Percentiles rank a stretch among this genome's conserved stretches.
These are phyloP conservation scores for Globisporangium acanthophoron DNA, from an alignment of 352 stramenopile species.

Conservation along the genomic window DNA sequence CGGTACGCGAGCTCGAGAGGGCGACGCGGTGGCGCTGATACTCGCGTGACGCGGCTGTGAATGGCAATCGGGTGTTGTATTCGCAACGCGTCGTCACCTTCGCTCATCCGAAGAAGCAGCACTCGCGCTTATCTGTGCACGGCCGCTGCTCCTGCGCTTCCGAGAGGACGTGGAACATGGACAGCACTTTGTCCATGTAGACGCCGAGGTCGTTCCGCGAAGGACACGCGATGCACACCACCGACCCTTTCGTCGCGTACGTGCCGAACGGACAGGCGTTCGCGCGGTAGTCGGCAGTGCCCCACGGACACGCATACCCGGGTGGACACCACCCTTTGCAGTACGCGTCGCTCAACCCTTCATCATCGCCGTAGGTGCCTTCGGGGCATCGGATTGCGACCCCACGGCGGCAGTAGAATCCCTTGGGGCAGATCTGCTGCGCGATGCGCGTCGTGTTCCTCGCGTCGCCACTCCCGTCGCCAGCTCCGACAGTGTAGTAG, in stretches of 20 bases:
- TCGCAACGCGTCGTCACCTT: background rate
- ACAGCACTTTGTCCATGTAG: slow-evolving; percentile 17
- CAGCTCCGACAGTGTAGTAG: slow-evolving; percentile 46
- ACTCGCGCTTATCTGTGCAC: slow-evolving; percentile 35
- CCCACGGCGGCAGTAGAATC: slow-evolving; percentile 72
- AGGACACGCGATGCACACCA: slow-evolving; percentile 40
- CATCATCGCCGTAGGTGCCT: slow-evolving; percentile 50
- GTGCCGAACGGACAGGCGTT: slow-evolving; percentile 39
- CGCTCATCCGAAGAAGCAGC: slow-evolving; percentile 40
- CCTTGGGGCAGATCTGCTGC: slow-evolving; percentile 44
- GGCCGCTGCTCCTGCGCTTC: slow-evolving; percentile 11
- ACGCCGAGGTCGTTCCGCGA: slow-evolving; percentile 11
- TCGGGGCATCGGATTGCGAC: slow-evolving; percentile 59
- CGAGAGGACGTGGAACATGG: slow-evolving; percentile 17
- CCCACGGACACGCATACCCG: slow-evolving; percentile 62
- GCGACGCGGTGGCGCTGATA: slow-evolving; percentile 16
- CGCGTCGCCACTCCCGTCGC: slow-evolving; percentile 23
- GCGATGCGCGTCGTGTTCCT: slow-evolving; percentile 50
- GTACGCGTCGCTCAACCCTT: slow-evolving; percentile 37
- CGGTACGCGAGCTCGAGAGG: slow-evolving; percentile 42
- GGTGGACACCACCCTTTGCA: slow-evolving; percentile 67
- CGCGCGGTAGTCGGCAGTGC: slow-evolving; percentile 33
- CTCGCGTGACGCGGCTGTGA: background rate
- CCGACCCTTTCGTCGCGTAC: slow-evolving; percentile 36
- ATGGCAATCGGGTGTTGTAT: background rate